Conservation (phyloP, 1,284 basidiomycete genomes). For the Leccinum griseonigrum region DNA sequence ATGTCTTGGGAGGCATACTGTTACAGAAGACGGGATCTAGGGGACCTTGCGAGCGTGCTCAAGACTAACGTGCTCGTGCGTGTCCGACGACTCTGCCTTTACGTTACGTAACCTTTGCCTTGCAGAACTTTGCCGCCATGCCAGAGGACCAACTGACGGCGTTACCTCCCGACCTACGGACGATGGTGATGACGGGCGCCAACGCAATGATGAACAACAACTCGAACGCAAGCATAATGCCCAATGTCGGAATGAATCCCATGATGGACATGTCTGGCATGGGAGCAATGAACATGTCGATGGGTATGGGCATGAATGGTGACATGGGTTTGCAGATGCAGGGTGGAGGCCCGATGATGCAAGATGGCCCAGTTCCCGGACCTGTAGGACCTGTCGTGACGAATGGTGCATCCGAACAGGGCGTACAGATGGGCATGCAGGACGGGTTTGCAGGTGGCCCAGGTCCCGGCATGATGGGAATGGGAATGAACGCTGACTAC, state of each 20-base stretch:
- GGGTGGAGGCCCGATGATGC: slow-evolving; percentile 40
- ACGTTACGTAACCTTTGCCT: slow-evolving; percentile 3
- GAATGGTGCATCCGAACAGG: slow-evolving; percentile 43
- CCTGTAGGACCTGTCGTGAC: slow-evolving; percentile 34
- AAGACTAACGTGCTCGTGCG: slow-evolving; percentile 76
- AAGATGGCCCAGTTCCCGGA: slow-evolving; percentile 37
- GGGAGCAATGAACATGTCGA: slow-evolving; percentile 57
- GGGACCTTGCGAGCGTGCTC: slow-evolving; percentile 73
- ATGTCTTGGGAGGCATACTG: slow-evolving; percentile 93
- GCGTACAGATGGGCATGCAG: slow-evolving; percentile 41
- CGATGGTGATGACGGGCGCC: slow-evolving; percentile 79
- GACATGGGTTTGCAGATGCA: slow-evolving; percentile 46
- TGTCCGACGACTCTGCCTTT: slow-evolving; percentile 13
- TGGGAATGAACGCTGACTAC: slow-evolving; percentile 49
- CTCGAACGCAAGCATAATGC: slow-evolving; percentile 55
- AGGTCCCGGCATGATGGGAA: slow-evolving; percentile 53
- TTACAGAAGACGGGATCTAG: slow-evolving; percentile 79
- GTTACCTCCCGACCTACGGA: slow-evolving; percentile 73
- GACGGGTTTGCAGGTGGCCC: slow-evolving; percentile 45
- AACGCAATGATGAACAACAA: slow-evolving; percentile 67
- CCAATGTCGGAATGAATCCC: slow-evolving; percentile 37
- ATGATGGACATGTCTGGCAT: slow-evolving; percentile 48
- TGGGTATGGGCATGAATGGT: slow-evolving; percentile 46
- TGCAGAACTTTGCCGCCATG: slow-evolving; percentile 76
- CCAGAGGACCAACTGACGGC: slow-evolving; percentile 74